Evolutionary conservation across 345 rosid genomes (phyloP), one percentile per base, ranked within the genome.

Genomic region (Eucalyptus regnans): DNA sequence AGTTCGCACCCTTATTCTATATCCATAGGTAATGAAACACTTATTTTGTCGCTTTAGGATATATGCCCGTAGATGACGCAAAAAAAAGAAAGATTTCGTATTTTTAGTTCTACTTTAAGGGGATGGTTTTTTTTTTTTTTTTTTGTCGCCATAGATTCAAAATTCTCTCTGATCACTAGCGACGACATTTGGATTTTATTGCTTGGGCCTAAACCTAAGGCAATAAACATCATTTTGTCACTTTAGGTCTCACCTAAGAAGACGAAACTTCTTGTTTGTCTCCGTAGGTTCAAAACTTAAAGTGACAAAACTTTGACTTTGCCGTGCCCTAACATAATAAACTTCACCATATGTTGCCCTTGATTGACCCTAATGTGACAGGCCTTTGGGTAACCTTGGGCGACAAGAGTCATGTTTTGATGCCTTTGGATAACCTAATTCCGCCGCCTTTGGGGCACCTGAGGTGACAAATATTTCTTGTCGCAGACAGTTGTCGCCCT

Each of bases 401-500:
- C 4, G 2, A 56, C 0, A 56, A 56, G 27, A 0, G 60, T 56
- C 22, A 56, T 56, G 60, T 22, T 56, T 56, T 56, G 12, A 56
- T 56, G 11, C 60, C 25, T 56, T 56, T 20, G 6, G 9, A 56
- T 56, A 12, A 25, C 66, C 0, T 12, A 58, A 58, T 10, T 9
- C 0, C 0, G 13, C 3, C 6, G 1, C 14, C 66, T 60, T 60
- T 60, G 14, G n/a, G 66, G 14, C 5, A 58, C 31, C 0, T 0
- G 7, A 60, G 14, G 2, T 0, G 14, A 60, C 0, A 25, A 25
- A 60, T 60, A 25, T 27, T 60, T 25, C 12, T 56, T 4, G 6
- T 9, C 62, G 5, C 62, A 23, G 2, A 60, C 0, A 60, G 7
- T 60, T 60, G 31, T 60, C 31, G 3, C 68, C 56, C 50, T 54